These are phyloP conservation scores for Calocybe cyanea DNA, from an alignment of 768 basidiomycete genomes.

Conservation along the genomic window DNA sequence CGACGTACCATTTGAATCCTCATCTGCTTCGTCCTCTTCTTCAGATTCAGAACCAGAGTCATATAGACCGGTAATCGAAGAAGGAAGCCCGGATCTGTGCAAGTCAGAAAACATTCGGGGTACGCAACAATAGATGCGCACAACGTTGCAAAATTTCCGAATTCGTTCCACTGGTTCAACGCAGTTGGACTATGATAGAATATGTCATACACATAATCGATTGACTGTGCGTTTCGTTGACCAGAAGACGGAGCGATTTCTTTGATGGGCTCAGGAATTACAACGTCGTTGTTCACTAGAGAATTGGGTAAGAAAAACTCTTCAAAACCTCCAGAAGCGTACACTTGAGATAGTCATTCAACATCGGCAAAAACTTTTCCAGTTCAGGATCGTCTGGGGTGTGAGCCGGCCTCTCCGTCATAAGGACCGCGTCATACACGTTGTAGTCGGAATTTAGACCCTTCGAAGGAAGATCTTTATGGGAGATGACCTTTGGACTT, in stretches of 20 bases:
- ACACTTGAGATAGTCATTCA: slow-evolving; percentile 74
- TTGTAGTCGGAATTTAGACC: slow-evolving; percentile 41
- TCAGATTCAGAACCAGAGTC: slow-evolving; percentile 65
- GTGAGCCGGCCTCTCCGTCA: slow-evolving; percentile 24
- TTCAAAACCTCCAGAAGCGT: slow-evolving; percentile 16
- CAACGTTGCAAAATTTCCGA: slow-evolving; percentile 60
- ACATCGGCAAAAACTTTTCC: slow-evolving; percentile 73
- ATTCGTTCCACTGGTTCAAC: slow-evolving; percentile 56
- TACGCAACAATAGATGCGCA: slow-evolving; percentile 30
- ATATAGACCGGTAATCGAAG: slow-evolving; percentile 47
- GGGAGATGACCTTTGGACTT: slow-evolving; percentile 56
- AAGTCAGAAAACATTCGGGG: slow-evolving; percentile 3
- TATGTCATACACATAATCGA: slow-evolving; percentile 82
- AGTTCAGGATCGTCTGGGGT: slow-evolving; percentile 49
- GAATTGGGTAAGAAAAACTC: background rate
- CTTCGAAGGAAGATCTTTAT: slow-evolving; percentile 41
- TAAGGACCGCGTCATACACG: slow-evolving; percentile 70
- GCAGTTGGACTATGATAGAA: slow-evolving; percentile 70
- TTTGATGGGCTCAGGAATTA: slow-evolving; percentile 3
- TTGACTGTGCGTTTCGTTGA: slow-evolving; percentile 14
- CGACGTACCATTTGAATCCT: slow-evolving; percentile 74
- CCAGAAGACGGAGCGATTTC: slow-evolving; percentile 5
- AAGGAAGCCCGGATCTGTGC: slow-evolving; percentile 61
- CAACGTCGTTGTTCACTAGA: background rate
- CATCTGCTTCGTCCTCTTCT: slow-evolving; percentile 72